Base-by-base conservation (phyloP, 2,329 filamentous ascomycete genomes). In the Trichoderma sp. region DNA sequence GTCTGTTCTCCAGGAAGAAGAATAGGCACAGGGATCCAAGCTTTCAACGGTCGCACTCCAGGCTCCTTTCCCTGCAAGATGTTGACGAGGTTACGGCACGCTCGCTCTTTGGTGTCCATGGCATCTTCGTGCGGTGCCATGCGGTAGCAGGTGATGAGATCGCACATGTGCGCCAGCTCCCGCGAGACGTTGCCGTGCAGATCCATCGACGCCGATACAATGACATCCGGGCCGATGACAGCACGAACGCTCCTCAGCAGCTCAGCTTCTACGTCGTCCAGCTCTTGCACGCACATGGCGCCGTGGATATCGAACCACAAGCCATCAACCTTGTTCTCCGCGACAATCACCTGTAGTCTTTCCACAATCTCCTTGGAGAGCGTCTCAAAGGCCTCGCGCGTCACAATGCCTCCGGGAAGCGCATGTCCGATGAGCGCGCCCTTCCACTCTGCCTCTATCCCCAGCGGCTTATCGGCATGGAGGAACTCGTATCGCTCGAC, bases 251-350 rank as follows among this genome's bases (percentile, higher is more conserved):
- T 83, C 13, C 77, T 76, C 23, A 88, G 78, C 32, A 88, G 81
- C 68, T 86, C 83, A 2, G 80, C 81, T 71, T 88, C 86, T 1
- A 77, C 78, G 74, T 88, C 86, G 47, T 85, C 82, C 6, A 87
- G 68, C 0, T 78, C 84, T 43, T 86, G 83, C 1, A 88, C 86
- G 58, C 83, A 85, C 85, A 88, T 88, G 4, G 86, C 86, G 15
- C 86, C 86, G 73, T 88, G 86, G 34, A 88, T 88, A 72, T 88
- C 86, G 70, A 86, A 85, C 85, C 85, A 88, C 8, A 88, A 75
- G 2, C 86, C 86, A 66, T 87, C 82, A 2, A 87, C 71, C 0
- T 74, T 73, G 9, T 74, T 73, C 23, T 76, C 76, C 0, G 76
- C 74, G 0, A 79, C 77, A n/a, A 87, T 83, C 0, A 74, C 74